Evolutionary conservation across 768 basidiomycete species (phyloP).

Genomic region (Tulasnella sp.): DNA sequence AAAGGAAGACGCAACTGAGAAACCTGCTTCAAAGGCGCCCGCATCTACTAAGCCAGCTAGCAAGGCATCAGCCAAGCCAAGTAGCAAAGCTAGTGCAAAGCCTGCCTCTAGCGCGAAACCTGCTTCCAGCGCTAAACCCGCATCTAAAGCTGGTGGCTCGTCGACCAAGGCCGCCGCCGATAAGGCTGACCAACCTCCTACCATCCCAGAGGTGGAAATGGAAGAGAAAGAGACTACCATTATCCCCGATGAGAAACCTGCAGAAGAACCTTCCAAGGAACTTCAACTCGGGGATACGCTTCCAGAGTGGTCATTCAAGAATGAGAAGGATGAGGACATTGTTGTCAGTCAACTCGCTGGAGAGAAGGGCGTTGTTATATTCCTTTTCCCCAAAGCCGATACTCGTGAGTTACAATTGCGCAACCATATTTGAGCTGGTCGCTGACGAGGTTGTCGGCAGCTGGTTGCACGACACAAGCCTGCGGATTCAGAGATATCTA

Average conservation of each 20-base stretch:
- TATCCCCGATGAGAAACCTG: conserved; percentile 16
- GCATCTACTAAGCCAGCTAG: background rate
- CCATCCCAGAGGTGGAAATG: conserved; percentile 16
- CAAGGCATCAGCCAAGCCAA: conserved; percentile 7
- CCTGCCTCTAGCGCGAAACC: conserved; percentile 9
- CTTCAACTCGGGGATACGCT: conserved; percentile 65
- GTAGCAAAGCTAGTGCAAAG: conserved; percentile 8
- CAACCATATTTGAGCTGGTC: too few relatives aligned
- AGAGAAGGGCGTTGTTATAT: conserved; percentile 68
- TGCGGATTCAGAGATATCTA: conserved; percentile 82
- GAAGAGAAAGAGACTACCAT: conserved; percentile 5
- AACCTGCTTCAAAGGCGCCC: conserved; percentile 6
- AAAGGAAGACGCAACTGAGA: conserved; percentile 17
- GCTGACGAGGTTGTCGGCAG: conserved; percentile 27
- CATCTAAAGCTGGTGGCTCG: conserved; percentile 15
- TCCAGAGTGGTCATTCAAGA: conserved; percentile 63
- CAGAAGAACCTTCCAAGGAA: conserved; percentile 16
- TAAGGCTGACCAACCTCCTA: conserved; percentile 15
- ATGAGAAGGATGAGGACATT: conserved; percentile 72
- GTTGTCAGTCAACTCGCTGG: conserved; percentile 48
- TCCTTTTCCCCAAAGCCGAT: conserved; percentile 75
- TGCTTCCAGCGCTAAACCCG: conserved; percentile 13
- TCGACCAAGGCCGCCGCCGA: conserved; percentile 10
- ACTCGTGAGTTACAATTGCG: conserved; percentile 45
- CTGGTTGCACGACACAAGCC: conserved; percentile 86